Conservation (phyloP, 2,329 filamentous ascomycete genomes). For the Didymella pinodella region DNA sequence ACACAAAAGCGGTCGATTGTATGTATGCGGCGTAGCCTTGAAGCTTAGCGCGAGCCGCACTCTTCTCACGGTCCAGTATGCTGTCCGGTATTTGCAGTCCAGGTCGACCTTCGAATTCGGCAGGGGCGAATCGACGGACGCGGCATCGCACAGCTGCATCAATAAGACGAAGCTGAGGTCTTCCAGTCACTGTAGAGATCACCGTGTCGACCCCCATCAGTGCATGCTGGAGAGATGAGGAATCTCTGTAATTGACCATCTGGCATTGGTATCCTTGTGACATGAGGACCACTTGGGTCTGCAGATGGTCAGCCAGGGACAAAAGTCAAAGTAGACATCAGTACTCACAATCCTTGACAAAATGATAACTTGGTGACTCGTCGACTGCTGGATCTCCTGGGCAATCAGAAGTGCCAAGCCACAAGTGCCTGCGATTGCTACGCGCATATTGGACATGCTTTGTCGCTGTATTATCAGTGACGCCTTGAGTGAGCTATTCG, state of each 20-base stretch:
- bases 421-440: constrained; percentile 69
- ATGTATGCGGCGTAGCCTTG: constrained; percentile 66
- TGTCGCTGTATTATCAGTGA: constrained; percentile 1
- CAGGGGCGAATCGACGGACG: constrained; percentile 75
- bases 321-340: too few relatives aligned
- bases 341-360: constrained; percentile 69
- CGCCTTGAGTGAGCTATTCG: neutral
- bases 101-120: constrained; percentile 75
- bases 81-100: constrained; percentile 63
- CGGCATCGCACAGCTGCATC: constrained; percentile 71
- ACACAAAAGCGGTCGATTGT: constrained; percentile 74
- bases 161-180: constrained; percentile 73
- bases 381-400: constrained; percentile 66
- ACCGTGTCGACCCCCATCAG: constrained; percentile 77
- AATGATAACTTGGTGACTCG: constrained; percentile 73
- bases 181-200: constrained; percentile 75
- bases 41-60: constrained; percentile 64
- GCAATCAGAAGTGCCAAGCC: constrained; percentile 66
- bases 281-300: constrained; percentile 65
- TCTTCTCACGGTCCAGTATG: constrained; percentile 67
- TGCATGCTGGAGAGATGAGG: constrained; percentile 66
- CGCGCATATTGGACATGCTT: constrained; percentile 60
- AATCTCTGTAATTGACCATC: constrained; percentile 71
- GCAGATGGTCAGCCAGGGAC: neutral
- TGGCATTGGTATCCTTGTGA: constrained; percentile 70